phyloP scores from a whole-genome alignment of 768 basidiomycete genomes.

The Suillus lakei region DNA sequence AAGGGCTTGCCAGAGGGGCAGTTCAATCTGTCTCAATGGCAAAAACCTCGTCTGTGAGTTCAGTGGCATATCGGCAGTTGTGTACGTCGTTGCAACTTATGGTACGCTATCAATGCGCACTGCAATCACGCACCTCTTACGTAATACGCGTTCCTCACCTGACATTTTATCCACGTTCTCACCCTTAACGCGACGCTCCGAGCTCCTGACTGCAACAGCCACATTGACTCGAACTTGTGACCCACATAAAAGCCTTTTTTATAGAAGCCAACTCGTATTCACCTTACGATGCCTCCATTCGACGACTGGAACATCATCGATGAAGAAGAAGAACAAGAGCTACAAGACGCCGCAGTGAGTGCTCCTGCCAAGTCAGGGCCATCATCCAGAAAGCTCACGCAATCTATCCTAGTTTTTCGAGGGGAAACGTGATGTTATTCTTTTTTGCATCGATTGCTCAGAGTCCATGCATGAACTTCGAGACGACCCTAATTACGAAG shows the following conservation, averaged over 20 bases:
- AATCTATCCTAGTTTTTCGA: conserved; percentile 57
- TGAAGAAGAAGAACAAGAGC: conserved; percentile 83
- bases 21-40: conserved; percentile 36
- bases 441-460: conserved; percentile 97
- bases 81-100: neutral
- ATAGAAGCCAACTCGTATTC: neutral
- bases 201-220: conserved; percentile 12
- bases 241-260: neutral
- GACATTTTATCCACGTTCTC: conserved; percentile 9
- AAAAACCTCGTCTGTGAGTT: conserved; percentile 18
- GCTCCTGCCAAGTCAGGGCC: conserved; percentile 1
- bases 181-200: conserved; percentile 2
- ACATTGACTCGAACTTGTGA: neutral
- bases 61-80: conserved; percentile 16
- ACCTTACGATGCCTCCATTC: conserved; percentile 60
- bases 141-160: conserved; percentile 28
- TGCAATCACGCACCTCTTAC: conserved; percentile 14
- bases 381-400: neutral
- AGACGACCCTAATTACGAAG: conserved; percentile 68
- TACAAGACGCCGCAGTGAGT: conserved; percentile 69
- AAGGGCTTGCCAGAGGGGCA: conserved; percentile 24
- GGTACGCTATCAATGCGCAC: neutral
- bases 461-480: conserved; percentile 81
- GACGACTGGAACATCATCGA: conserved; percentile 83
- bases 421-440: conserved; percentile 80